phyloP scores from a whole-genome alignment of 768 basidiomycete genomes.

The Cystobasidium tubakii region DNA sequence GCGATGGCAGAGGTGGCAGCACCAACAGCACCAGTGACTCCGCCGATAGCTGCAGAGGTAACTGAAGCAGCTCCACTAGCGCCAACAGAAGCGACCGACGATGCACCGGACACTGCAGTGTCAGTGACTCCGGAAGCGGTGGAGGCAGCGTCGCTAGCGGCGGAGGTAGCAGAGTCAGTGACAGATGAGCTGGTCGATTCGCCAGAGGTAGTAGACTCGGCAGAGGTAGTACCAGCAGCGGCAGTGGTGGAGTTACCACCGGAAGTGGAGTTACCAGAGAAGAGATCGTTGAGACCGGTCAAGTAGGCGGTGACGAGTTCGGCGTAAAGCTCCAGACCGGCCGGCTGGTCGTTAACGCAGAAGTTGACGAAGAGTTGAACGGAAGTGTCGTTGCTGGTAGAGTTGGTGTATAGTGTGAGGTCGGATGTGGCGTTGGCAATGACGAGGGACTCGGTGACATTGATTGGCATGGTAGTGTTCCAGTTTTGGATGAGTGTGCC shows the following conservation, averaged over 20 bases:
- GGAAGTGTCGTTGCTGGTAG: constrained; percentile 31
- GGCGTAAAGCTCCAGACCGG: constrained; percentile 23
- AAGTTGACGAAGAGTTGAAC: constrained; percentile 35
- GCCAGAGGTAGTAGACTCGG: neutral
- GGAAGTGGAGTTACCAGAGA: neutral
- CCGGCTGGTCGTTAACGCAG: constrained; percentile 28
- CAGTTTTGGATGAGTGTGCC: constrained; percentile 22
- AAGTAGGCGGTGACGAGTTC: constrained; percentile 31
- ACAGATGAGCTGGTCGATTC: neutral
- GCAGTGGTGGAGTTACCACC: neutral
- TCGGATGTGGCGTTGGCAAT: constrained; percentile 26
- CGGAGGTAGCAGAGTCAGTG: neutral
- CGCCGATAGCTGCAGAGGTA: neutral
- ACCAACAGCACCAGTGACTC: neutral
- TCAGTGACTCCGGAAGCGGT: neutral
- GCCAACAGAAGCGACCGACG: neutral
- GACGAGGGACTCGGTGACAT: constrained; percentile 12
- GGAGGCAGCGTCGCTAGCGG: constrained; percentile 4
- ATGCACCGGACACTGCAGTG: neutral
- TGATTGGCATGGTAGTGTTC: constrained; percentile 27
- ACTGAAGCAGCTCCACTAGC: constrained; percentile 3
- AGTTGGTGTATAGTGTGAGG: constrained; percentile 31
- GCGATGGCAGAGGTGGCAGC: constrained; percentile 11
- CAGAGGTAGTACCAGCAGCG: neutral
- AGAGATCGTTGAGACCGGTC: constrained; percentile 15